Conservation (phyloP, 805 yeast genomes). For the Lipomyces yamadae region DNA sequence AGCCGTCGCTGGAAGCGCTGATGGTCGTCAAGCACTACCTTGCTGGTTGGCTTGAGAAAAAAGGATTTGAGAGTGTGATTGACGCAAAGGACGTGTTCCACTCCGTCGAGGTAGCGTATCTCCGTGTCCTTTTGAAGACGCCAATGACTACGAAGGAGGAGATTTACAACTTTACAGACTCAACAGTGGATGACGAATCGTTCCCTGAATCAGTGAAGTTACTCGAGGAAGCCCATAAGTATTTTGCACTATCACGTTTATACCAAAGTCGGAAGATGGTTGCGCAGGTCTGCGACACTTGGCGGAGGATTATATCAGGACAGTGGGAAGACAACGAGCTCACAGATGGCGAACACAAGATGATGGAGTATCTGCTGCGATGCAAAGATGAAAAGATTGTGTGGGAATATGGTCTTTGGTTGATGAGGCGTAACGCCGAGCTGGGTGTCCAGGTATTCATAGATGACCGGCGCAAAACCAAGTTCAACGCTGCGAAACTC, state of each 20-base stretch:
- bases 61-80: conserved; percentile 42
- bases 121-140: conserved; percentile 38
- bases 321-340: conserved; percentile 41
- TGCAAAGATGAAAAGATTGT: conserved; percentile 43
- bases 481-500: conserved; percentile 42
- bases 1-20: conserved; percentile 32
- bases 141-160: conserved; percentile 39
- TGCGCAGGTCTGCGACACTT: conserved; percentile 41
- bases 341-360: conserved; percentile 40
- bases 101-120: conserved; percentile 44
- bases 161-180: conserved; percentile 40
- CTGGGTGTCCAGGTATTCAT: conserved; percentile 46
- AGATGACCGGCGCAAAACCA: conserved; percentile 35
- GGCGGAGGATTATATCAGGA: conserved; percentile 41
- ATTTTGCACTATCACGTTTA: conserved; percentile 42
- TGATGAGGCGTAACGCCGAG: conserved; percentile 42
- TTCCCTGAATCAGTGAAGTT: conserved; percentile 38
- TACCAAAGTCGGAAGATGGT: conserved; percentile 39
- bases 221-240: conserved; percentile 37
- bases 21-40: conserved; percentile 40
- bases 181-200: conserved; percentile 40
- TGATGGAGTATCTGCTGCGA: conserved; percentile 40
- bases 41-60: conserved; percentile 42
- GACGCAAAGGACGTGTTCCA: conserved; percentile 41
- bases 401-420: conserved; percentile 49